These are phyloP conservation scores for Cotoneaster glaucophyllus DNA, from an alignment of 306 rosid genomes.

Conservation along the genomic window DNA sequence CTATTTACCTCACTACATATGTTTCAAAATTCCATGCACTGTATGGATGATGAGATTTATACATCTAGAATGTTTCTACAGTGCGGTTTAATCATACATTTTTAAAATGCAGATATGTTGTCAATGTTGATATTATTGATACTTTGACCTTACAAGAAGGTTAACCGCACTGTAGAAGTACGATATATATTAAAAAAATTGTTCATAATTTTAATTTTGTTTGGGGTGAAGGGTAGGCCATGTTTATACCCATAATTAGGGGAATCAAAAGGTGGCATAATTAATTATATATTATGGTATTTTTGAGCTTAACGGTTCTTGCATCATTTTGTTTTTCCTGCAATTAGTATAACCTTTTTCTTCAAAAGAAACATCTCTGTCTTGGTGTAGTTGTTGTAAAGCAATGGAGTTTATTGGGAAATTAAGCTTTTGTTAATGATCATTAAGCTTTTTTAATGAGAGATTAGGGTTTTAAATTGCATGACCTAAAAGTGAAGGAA, in stretches of 20 bases:
- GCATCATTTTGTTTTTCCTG: not conserved
- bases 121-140: too few species aligned
- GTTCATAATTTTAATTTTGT: too few species aligned
- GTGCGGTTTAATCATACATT: too few species aligned
- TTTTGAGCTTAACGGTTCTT: not conserved
- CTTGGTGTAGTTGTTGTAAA: not conserved
- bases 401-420: not conserved
- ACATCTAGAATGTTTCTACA: not conserved
- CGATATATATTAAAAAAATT: too few species aligned
- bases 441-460: not conserved
- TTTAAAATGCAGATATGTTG: too few species aligned
- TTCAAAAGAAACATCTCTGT: not conserved
- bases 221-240: not conserved
- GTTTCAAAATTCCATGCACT: not conserved
- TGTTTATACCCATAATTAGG: not conserved
- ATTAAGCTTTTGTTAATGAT: not conserved
- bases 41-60: not conserved
- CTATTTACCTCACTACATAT: not conserved
- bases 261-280: not conserved
- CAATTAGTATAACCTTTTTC: not conserved
- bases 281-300: not conserved
- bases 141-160: too few species aligned
- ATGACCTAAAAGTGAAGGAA: constrained; percentile 1
- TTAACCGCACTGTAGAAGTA: too few species aligned
- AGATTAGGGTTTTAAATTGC: not conserved